These are phyloP conservation scores for Aspergillus cavernicola DNA, from an alignment of 495 filamentous ascomycete species.

Conservation along the genomic window DNA sequence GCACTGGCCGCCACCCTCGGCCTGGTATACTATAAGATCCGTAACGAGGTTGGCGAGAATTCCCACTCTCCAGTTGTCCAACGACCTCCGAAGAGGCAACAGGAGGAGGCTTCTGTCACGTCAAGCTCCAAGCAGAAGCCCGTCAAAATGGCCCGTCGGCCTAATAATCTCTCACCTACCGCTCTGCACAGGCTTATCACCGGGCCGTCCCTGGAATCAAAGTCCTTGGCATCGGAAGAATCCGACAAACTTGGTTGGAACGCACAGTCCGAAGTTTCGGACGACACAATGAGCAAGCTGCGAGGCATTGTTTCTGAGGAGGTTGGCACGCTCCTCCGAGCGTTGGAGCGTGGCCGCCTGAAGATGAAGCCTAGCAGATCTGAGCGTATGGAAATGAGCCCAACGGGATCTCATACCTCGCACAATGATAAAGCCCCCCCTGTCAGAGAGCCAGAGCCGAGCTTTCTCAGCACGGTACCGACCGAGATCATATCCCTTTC, in stretches of 20 bases:
- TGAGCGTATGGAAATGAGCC: slow-evolving; percentile 25
- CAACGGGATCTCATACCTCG: slow-evolving; percentile 28
- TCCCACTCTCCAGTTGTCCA: slow-evolving; percentile 19
- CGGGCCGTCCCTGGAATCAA: slow-evolving; percentile 35
- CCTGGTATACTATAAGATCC: slow-evolving; percentile 42
- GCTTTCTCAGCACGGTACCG: slow-evolving; percentile 26
- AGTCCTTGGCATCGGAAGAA: slow-evolving; percentile 34
- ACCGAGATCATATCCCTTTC: slow-evolving; percentile 31
- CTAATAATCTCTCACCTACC: slow-evolving; percentile 30
- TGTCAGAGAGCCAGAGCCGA: slow-evolving; percentile 25
- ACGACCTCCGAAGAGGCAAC: slow-evolving; percentile 36
- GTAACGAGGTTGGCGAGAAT: slow-evolving; percentile 39
- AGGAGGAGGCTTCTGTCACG: slow-evolving; percentile 31
- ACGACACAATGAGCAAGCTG: slow-evolving; percentile 37
- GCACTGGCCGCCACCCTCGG: slow-evolving; percentile 40
- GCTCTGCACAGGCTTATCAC: slow-evolving; percentile 31
- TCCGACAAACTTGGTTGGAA: slow-evolving; percentile 41
- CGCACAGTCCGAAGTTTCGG: slow-evolving; percentile 36
- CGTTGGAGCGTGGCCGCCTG: slow-evolving; percentile 31
- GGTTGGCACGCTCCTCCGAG: slow-evolving; percentile 32
- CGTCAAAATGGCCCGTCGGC: slow-evolving; percentile 35
- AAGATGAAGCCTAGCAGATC: slow-evolving; percentile 8
- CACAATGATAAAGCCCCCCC: slow-evolving; percentile 16
- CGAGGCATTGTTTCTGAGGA: slow-evolving; percentile 39
- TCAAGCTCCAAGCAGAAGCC: slow-evolving; percentile 35